These are phyloP conservation scores for Lophiotrema nucula DNA, from an alignment of 495 filamentous ascomycete genomes.

Conservation along the genomic window DNA sequence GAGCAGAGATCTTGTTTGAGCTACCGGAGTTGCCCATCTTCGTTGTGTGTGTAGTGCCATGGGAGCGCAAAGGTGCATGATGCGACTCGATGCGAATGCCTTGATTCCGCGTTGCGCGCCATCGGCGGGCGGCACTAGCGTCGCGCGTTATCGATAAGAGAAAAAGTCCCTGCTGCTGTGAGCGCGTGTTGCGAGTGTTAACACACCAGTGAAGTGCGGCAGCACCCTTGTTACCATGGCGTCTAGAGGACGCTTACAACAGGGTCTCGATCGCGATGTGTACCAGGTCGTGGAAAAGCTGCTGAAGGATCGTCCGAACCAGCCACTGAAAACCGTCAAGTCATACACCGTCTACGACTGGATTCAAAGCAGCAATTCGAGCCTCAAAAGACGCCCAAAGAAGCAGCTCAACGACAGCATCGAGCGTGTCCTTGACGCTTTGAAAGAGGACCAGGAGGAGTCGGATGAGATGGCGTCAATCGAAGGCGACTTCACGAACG, in stretches of 20 bases:
- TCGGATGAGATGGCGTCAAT: conserved; percentile 56
- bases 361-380: conserved; percentile 82
- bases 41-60: conserved; percentile 22
- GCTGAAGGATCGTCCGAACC: conserved; percentile 58
- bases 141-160: no score
- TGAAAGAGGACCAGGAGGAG: conserved; percentile 61
- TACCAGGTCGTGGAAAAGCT: conserved; percentile 75
- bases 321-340: conserved; percentile 50
- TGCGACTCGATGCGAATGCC: conserved; percentile 15
- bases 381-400: conserved; percentile 75
- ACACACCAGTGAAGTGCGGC: no score
- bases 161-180: no score
- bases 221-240: no score
- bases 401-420: conserved; percentile 79
- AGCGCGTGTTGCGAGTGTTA: no score
- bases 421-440: conserved; percentile 74
- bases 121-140: no score
- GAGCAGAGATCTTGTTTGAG: conserved; percentile 64
- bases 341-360: conserved; percentile 66
- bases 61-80: not conserved
- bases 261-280: conserved; percentile 46
- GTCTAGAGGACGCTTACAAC: conserved; percentile 30
- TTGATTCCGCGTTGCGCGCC: conserved; percentile 1
- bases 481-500: conserved; percentile 59
- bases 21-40: conserved; percentile 67